Base-by-base conservation (phyloP, 2,329 filamentous ascomycete genomes). In the Trichoderma sp. region DNA sequence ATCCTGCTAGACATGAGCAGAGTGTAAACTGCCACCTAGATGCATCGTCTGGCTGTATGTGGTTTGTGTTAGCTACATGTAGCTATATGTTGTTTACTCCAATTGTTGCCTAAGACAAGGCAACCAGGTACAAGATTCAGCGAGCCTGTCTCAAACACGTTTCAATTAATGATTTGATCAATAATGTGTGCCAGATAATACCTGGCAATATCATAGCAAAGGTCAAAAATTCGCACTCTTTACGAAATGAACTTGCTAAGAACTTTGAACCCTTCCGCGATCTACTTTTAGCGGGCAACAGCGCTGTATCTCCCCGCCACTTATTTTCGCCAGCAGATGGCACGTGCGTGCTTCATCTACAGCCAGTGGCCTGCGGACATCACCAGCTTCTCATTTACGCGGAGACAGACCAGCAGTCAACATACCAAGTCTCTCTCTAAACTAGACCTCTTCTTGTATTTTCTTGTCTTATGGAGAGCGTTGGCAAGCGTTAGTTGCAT, bases 271-370 rank as follows among this genome's bases (percentile, higher is more conserved):
- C 10, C 3, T 4, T 43, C 39, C 6, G 7, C 16, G 6, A 43
- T 43, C 39, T 43, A n/a, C 39, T n/a, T n/a, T 43, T 43, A 43
- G 39, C n/a, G 39, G 39, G 39, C 39, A n/a, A n/a, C 8, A 43
- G 39, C 39, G 39, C 39, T 43, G n/a, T 8, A 5, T n/a, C 18
- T 43, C 18, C 39, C 39, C 39, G 39, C 39, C 39, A n/a, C 39
- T 43, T n/a, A n/a, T 10, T 43, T 43, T 7, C 60, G 24, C 26
- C n/a, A 46, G 61, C 26, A n/a, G 26, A 39, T 8, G 52, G 52
- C 61, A 66, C 61, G 61, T 66, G 61, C 37, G 32, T 46, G 34
- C 34, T 49, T n/a, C 52, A 34, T 43, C 61, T 66, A 39, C 52
- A 43, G 56, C 61, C 46, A 66, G 61, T 66, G 61, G 61, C 61